Conservation (phyloP, 108 stramenopile genomes). For the Cyclotella kingstonii region DNA sequence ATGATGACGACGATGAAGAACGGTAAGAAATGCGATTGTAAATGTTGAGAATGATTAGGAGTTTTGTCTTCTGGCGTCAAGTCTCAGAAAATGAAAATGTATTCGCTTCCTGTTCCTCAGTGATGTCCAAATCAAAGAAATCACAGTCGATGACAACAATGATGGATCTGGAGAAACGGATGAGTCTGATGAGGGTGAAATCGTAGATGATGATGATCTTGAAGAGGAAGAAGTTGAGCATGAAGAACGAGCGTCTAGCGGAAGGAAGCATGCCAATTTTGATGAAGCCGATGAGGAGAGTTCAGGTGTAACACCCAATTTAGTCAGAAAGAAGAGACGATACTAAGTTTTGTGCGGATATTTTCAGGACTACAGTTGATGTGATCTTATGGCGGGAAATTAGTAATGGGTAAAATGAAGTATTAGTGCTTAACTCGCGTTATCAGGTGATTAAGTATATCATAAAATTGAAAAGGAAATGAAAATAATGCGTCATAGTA, state of each 20-base stretch:
- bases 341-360: not conserved
- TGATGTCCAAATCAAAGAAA: constrained; percentile 24
- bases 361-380: too few relatives aligned
- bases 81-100: too few relatives aligned
- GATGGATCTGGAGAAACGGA: constrained; percentile 25
- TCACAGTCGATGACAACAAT: constrained; percentile 38
- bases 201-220: constrained; percentile 14
- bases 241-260: not conserved
- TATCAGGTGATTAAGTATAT: too few relatives aligned
- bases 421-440: too few relatives aligned
- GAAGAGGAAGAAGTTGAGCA: constrained; percentile 13
- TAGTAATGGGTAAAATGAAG: too few relatives aligned
- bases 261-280: not conserved
- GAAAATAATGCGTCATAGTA: too few relatives aligned
- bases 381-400: too few relatives aligned
- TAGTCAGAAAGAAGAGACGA: constrained; percentile 23
- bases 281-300: constrained; percentile 35
- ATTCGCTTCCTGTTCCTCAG: not conserved
- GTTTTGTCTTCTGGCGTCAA: too few relatives aligned
- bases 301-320: constrained; percentile 32
- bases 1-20: constrained; percentile 27
- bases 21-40: constrained; percentile 1
- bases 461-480: too few relatives aligned
- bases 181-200: constrained; percentile 33
- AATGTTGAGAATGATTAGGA: too few relatives aligned